Base-by-base conservation (phyloP, 2,329 filamentous ascomycete genomes). In the Arthrobotrys pseudoclavata region DNA sequence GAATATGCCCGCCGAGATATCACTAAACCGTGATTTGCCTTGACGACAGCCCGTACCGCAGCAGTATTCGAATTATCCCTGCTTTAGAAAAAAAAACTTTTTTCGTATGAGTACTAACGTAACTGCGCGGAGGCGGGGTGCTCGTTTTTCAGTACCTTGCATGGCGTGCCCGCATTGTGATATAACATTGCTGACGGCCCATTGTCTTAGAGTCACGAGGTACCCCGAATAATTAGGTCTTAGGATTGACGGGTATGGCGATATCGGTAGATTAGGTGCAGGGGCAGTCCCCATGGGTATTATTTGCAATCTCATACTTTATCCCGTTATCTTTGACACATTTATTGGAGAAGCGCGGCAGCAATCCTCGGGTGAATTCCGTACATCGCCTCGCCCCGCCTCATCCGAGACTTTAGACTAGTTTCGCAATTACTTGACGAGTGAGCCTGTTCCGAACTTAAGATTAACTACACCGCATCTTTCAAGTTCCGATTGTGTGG, bases 21-120 rank as follows among this genome's bases (percentile, higher is more conserved):
- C 29, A 24, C 69, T 15, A 20, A 69, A 45, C 20, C 34, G 42
- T 20, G n/a, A 34, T 61, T 67, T 63, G 61, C 69, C 61, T 74
- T 53, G 62, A 74, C 22, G 52, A 53, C 40, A 74, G 52, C 69
- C 61, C 67, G n/a, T 34, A 53, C 62, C 69, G 69, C 69, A 74
- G 61, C 52, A 31, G 22, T 24, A 60, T 52, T 66, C 13, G 50
- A 37, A 57, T 70, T 45, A 50, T 47, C 37, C 24, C 62, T 29
- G 37, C 20, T 31, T 40, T 26, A 20, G 47, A 18, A 20, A 3
- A 40, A 15, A 40, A 15, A 40, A 40, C 13, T 15, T 2, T 12
- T 48, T 62, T 52, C 22, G 40, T 57, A 63, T 55, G 53, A 31
- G 29, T 22, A 69, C n/a, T 34, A 57, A 24, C 48, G 7, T 40